Percentiles rank a stretch among this genome's conserved stretches.
phyloP scores from a whole-genome alignment of 148 eudicot species.

The Oxyria digyna region DNA sequence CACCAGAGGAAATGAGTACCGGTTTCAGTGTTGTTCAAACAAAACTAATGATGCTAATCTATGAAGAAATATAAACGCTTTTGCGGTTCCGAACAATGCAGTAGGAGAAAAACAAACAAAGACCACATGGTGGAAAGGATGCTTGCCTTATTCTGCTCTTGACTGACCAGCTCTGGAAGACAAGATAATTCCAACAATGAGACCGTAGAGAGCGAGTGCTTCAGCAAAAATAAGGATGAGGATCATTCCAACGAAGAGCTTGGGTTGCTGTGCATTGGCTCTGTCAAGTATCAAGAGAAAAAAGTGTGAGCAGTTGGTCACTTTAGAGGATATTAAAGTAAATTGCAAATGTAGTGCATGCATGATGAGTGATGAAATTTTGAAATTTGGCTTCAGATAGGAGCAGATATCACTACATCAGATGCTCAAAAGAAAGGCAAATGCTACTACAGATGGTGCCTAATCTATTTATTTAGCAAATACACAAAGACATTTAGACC shows the following conservation, averaged over 20 bases:
- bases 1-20: background rate
- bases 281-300: slow-evolving; percentile 13
- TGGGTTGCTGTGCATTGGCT: slow-evolving; percentile 49
- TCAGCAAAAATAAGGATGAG: slow-evolving; percentile 51
- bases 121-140: background rate
- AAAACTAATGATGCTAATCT: slow-evolving; percentile 1
- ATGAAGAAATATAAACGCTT: background rate
- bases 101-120: background rate
- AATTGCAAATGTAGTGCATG: background rate
- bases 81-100: background rate
- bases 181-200: slow-evolving; percentile 47
- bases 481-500: background rate
- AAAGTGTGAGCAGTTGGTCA: background rate
- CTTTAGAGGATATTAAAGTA: background rate
- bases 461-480: background rate
- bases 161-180: slow-evolving; percentile 53
- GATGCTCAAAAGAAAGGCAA: background rate
- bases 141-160: slow-evolving; percentile 35
- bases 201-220: slow-evolving; percentile 49
- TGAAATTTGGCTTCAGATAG: background rate
- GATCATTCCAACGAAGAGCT: slow-evolving; percentile 46
- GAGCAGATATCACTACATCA: background rate
- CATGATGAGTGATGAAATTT: background rate
- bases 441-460: background rate
- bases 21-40: background rate